A percentile compares a stretch with the other conserved stretches of the same genome.
These are phyloP conservation scores for Rubia peregrina DNA, from an alignment of 305 asterid genomes.

Conservation along the genomic window DNA sequence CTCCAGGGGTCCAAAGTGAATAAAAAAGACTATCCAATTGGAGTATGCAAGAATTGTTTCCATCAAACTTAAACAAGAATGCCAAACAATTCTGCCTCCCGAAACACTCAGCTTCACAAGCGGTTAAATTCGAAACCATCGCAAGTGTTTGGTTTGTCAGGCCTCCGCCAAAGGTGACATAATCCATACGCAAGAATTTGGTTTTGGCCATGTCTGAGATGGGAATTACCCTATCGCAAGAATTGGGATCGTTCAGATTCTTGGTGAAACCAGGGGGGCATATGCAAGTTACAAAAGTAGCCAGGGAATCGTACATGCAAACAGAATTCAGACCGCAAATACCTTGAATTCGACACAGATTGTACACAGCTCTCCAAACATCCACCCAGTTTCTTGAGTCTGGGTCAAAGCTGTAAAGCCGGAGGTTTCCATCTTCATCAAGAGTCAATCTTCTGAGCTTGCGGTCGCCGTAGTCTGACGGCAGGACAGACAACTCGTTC, in stretches of 20 bases:
- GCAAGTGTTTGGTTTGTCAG: not conserved
- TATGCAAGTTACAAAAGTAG: not conserved
- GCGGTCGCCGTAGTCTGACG: not conserved
- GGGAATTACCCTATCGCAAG: not conserved
- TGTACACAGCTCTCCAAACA: not conserved
- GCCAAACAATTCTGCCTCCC: not conserved
- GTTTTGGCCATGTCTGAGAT: not conserved
- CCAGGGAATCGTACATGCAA: not conserved
- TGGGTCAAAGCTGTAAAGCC: not conserved
- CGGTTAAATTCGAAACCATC: not conserved
- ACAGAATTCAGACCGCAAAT: not conserved
- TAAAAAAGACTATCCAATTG: not conserved
- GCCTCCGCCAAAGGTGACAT: not conserved
- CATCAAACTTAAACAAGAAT: not conserved
- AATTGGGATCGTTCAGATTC: not conserved
- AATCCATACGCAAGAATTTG: not conserved
- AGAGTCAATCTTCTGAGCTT: constrained; percentile 1
- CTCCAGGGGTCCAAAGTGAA: not conserved
- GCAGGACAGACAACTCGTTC: not conserved
- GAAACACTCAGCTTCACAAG: not conserved
- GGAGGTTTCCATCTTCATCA: not conserved
- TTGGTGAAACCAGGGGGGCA: not conserved
- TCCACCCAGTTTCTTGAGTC: not conserved
- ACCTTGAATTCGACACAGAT: constrained; percentile 5
- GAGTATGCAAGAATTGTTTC: not conserved